phyloP scores from a whole-genome alignment of 345 rosid species.

The Excoecaria cochinchinensis region DNA sequence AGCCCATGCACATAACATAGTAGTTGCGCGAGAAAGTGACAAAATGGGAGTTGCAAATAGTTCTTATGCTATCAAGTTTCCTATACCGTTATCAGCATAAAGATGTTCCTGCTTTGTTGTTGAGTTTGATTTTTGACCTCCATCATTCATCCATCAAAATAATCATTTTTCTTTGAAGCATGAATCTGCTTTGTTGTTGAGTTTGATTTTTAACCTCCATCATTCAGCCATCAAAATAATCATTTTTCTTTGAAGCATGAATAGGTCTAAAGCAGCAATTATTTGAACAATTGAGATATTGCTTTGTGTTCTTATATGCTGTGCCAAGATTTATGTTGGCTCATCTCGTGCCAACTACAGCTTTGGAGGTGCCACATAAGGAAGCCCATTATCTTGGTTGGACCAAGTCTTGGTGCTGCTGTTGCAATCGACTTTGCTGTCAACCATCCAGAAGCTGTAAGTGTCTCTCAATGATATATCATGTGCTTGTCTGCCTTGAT shows the following conservation, averaged over 20 bases:
- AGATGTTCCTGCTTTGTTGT: neutral
- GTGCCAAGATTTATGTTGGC: slow-evolving; percentile 12
- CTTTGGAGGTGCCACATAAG: slow-evolving; percentile 78
- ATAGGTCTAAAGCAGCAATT: too few species aligned
- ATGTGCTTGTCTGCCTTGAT: slow-evolving; percentile 1
- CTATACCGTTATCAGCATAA: neutral
- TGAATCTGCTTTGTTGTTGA: too few species aligned
- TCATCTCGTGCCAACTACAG: slow-evolving; percentile 33
- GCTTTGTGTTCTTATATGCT: too few species aligned
- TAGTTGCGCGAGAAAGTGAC: neutral
- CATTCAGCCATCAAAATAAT: neutral
- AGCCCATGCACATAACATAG: neutral
- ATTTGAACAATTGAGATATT: too few species aligned
- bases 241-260: neutral
- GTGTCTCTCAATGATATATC: slow-evolving; percentile 19
- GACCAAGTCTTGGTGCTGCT: slow-evolving; percentile 96
- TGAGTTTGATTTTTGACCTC: neutral
- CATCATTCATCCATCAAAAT: neutral
- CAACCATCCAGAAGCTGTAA: slow-evolving; percentile 83
- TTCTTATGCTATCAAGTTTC: neutral
- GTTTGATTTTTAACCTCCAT: neutral
- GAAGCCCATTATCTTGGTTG: slow-evolving; percentile 79
- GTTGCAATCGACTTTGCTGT: slow-evolving; percentile 79
- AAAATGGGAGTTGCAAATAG: neutral
- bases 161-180: too few species aligned